A percentile compares a stretch with the other conserved stretches of the same genome.
Evolutionary conservation across 257 asterid genomes (phyloP).

Genomic region (Solanum dulcamara): DNA sequence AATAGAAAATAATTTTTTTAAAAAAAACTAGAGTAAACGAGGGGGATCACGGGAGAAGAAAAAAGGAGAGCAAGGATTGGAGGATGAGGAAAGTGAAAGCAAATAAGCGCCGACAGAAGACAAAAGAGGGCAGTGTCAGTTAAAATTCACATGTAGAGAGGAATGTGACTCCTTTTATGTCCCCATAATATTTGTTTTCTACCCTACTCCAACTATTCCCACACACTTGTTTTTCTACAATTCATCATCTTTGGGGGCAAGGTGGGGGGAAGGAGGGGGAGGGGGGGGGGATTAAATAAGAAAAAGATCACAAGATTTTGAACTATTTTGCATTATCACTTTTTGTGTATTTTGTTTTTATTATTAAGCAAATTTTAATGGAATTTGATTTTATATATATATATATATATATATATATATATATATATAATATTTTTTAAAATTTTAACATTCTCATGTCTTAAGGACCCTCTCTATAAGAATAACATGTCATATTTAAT

Average conservation of each 20-base stretch:
- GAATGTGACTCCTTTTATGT: constrained; percentile 8
- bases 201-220: neutral
- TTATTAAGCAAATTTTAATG: too few species aligned
- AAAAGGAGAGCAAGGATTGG: neutral
- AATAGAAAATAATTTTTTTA: too few species aligned
- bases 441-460: too few species aligned
- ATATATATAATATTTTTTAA: too few species aligned
- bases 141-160: constrained; percentile 40
- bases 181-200: neutral
- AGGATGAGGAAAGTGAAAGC: neutral
- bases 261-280: too few species aligned
- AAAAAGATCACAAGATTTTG: neutral
- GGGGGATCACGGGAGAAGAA: constrained; percentile 30
- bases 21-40: neutral
- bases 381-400: too few species aligned
- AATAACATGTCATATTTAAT: too few species aligned
- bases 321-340: neutral
- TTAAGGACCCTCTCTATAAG: too few species aligned
- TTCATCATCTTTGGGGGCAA: neutral
- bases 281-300: neutral
- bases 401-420: too few species aligned
- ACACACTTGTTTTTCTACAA: neutral
- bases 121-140: constrained; percentile 27
- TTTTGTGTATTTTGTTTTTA: neutral
- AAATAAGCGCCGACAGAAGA: constrained; percentile 18